Evolutionary conservation across 2,329 filamentous ascomycete species (phyloP), one percentile per base, ranked within the genome.

Genomic region (Epicoccum nigrum): DNA sequence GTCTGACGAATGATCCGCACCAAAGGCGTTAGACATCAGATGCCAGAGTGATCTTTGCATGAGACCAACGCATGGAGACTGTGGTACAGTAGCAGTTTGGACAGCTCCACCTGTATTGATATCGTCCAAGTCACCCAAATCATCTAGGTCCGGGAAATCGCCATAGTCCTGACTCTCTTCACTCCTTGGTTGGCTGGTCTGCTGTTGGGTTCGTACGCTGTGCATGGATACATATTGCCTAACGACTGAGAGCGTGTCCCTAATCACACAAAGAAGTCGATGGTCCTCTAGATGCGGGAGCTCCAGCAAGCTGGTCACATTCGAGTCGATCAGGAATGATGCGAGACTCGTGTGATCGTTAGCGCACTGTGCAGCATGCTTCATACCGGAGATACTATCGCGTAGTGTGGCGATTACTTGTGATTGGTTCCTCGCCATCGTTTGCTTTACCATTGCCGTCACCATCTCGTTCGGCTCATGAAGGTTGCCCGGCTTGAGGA

Each of bases 131-230:
- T 81, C 79, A 49, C 82, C 79, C 41, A 71, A 64, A 31, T 81
- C 79, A 51, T 83, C 79, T 40, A 86, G 73, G 16, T 77, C 83
- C 17, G 78, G 74, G 73, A 80, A 83, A 52, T 84, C 83, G 23
- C 84, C 84, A 60, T 84, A 86, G 38, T 86, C 84, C 64, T 87
- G 85, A 56, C 84, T 86, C 45, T 87, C 85, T 44, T 86, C 83
- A 46, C 77, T 81, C 11, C 44, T 57, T 16, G 58, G 45, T 33
- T 76, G 72, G 20, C 75, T 63, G 12, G 51, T 45, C n/a, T 65
- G 44, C n/a, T 55, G 71, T 56, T 16, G 59, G 31, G 38, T 17
- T 4, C 42, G 32, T 7, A 39, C 27, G 50, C 53, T 55, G 38
- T 54, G 58, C 50, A 53, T 46, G 35, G 44, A 58, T 54, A 56